Evolutionary conservation across 495 filamentous ascomycete species (phyloP), one percentile per base, ranked within the genome.

Genomic region (Pseudomonodictys pantanalensis): DNA sequence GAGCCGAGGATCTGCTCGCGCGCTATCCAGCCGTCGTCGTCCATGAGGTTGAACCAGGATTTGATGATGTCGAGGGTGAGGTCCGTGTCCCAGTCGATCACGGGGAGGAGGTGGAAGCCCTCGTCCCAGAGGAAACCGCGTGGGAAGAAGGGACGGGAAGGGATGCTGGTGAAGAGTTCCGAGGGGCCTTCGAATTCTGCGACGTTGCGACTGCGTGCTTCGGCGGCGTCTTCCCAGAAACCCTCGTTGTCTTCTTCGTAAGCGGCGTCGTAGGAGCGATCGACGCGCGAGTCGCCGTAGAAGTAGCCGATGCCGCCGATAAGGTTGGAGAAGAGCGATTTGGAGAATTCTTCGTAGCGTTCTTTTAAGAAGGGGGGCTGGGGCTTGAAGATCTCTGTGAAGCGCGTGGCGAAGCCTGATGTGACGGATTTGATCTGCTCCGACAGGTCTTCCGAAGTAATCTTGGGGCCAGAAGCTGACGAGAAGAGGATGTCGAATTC

Each of bases 121-220:
- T 98, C 93, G 70, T 98, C 93, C 93, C 93, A 98, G 7, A 96
- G 78, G 72, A 98, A 98, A 0, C 93, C 93, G 67, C 93, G 77
- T 0, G 93, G 95, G 71, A 98, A 98, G 79, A 97, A 98, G 1
- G 93, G 89, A 15, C 93, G 78, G 23, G 92, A 97, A 5, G 93
- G 93, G 53, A 97, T 88, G 70, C 87, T 91, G 25, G 92, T 95
- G 68, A 92, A 97, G 0, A 98, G 83, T 69, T 95, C 88, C 55
- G 86, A 87, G 3, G 92, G 90, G 0, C 89, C 92, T 68, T 96
- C 93, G 10, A 88, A 71, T 58, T 79, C 72, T 55, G 87, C 83
- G 64, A 82, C 73, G 22, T 79, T 82, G 35, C 83, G 82, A 24
- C 75, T 81, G 15, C 90, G 79, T 12, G 91, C 91, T 67, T 86